Evolutionary conservation across 2,329 filamentous ascomycete genomes (phyloP).

Genomic region (Botrytis aclada): DNA sequence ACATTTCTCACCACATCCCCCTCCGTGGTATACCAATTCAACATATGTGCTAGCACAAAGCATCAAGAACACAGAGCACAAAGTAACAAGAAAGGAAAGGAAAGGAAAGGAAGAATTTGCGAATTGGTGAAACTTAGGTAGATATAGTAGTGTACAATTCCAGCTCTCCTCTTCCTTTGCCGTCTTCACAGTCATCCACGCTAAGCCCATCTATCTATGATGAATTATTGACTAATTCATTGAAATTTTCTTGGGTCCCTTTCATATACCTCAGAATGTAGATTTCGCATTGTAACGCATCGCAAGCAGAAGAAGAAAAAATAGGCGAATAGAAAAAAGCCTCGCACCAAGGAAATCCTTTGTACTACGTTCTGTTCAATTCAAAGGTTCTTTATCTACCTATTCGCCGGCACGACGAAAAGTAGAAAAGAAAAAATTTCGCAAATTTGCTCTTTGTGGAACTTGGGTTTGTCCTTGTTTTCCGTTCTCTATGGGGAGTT

Average conservation of each 20-base stretch:
- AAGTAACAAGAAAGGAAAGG: not conserved
- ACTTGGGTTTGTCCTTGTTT: not conserved
- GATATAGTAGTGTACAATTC: slow-evolving; percentile 1
- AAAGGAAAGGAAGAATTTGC: not conserved
- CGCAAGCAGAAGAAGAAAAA: not conserved
- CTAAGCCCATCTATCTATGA: not conserved
- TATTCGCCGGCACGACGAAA: not conserved
- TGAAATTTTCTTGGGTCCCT: not conserved
- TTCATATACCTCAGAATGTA: not conserved
- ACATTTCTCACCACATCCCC: not conserved
- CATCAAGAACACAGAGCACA: not conserved
- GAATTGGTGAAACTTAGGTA: not conserved
- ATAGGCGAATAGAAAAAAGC: not conserved
- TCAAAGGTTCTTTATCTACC: not conserved
- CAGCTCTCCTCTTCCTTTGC: not conserved
- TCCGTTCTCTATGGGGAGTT: not conserved
- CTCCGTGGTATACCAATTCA: not conserved
- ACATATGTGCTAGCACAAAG: not conserved
- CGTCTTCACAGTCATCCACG: not conserved
- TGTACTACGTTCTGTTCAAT: not conserved
- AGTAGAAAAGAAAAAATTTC: not conserved
- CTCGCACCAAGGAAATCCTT: not conserved
- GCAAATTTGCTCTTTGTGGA: not conserved
- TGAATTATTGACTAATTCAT: not conserved
- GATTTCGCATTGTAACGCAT: not conserved